Conservation (phyloP, 2,329 filamentous ascomycete species). For the Fusarium stilboides region DNA sequence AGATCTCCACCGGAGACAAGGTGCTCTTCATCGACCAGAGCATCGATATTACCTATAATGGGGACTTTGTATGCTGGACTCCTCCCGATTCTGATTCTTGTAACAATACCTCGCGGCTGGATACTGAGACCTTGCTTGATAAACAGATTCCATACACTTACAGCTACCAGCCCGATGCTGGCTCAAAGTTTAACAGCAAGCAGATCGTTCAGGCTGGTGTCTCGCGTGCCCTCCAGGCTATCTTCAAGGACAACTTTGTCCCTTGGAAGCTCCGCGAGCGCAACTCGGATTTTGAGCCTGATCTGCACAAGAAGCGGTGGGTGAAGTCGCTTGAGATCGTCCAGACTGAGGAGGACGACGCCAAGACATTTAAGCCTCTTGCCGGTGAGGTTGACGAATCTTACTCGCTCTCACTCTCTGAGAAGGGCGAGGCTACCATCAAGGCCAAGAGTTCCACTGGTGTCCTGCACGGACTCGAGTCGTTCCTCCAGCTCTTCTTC, state of each 20-base stretch:
- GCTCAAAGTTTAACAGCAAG: slow-evolving; percentile 62
- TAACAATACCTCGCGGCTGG: slow-evolving; percentile 31
- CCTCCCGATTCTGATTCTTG: slow-evolving; percentile 50
- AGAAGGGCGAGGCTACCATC: slow-evolving; percentile 73
- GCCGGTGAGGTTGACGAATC: slow-evolving; percentile 80
- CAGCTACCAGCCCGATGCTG: slow-evolving; percentile 59
- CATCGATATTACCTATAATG: slow-evolving; percentile 72
- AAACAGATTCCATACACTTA: slow-evolving; percentile 65
- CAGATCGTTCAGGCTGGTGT: slow-evolving; percentile 70
- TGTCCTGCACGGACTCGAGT: slow-evolving; percentile 79
- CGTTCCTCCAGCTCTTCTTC: slow-evolving; percentile 86
- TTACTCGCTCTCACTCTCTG: slow-evolving; percentile 76
- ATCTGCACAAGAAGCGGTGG: slow-evolving; percentile 59
- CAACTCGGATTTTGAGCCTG: slow-evolving; percentile 76
- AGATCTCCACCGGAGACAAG: slow-evolving; percentile 66
- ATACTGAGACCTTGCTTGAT: slow-evolving; percentile 54
- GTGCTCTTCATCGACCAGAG: slow-evolving; percentile 68
- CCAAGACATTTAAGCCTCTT: slow-evolving; percentile 71
- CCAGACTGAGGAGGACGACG: slow-evolving; percentile 69
- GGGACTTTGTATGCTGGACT: slow-evolving; percentile 67
- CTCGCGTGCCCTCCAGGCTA: slow-evolving; percentile 71
- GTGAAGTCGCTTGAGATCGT: slow-evolving; percentile 74
- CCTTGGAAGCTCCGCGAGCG: slow-evolving; percentile 84
- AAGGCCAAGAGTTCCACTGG: slow-evolving; percentile 77
- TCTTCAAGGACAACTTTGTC: slow-evolving; percentile 78